These are phyloP conservation scores for Striga asiatica DNA, from an alignment of 257 asterid genomes.

Conservation along the genomic window DNA sequence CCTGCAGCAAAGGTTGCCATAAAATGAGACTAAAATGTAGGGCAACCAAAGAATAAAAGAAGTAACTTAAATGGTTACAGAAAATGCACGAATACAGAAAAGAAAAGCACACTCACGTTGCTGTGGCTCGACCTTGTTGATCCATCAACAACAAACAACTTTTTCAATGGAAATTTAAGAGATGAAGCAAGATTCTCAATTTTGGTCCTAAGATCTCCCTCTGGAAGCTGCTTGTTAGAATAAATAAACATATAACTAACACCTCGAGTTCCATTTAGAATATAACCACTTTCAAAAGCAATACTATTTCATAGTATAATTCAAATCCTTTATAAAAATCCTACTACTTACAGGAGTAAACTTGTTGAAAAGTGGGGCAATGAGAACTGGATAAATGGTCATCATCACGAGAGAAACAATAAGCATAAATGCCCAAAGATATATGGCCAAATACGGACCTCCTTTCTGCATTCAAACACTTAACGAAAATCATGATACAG, in stretches of 20 bases:
- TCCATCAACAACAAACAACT: constrained; percentile 94
- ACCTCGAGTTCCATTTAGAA: not conserved
- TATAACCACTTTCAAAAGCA: not conserved
- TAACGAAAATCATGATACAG: constrained; percentile 1
- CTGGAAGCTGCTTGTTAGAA: constrained; percentile 57
- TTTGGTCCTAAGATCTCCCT: constrained; percentile 76
- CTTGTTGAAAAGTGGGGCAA: constrained; percentile 98
- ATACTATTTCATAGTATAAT: not conserved
- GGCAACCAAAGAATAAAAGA: constrained; percentile 4
- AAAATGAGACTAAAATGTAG: constrained; percentile 4
- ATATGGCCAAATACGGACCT: constrained; percentile 95
- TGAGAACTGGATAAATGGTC: constrained; percentile 85
- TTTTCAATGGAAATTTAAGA: constrained; percentile 81
- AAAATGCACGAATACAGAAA: not conserved
- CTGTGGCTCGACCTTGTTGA: constrained; percentile 98
- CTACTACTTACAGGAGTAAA: constrained; percentile 74
- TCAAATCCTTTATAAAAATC: not conserved
- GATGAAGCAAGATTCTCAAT: constrained; percentile 87
- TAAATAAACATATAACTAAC: not conserved
- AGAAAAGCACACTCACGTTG: constrained; percentile 51
- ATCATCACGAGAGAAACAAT: constrained; percentile 82
- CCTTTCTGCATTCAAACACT: constrained; percentile 72
- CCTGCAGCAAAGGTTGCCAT: constrained; percentile 37
- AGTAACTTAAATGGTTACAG: not conserved
- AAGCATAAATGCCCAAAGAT: constrained; percentile 88